These are phyloP conservation scores for Venustampulla echinocandica DNA, from an alignment of 495 filamentous ascomycete genomes.

Conservation along the genomic window DNA sequence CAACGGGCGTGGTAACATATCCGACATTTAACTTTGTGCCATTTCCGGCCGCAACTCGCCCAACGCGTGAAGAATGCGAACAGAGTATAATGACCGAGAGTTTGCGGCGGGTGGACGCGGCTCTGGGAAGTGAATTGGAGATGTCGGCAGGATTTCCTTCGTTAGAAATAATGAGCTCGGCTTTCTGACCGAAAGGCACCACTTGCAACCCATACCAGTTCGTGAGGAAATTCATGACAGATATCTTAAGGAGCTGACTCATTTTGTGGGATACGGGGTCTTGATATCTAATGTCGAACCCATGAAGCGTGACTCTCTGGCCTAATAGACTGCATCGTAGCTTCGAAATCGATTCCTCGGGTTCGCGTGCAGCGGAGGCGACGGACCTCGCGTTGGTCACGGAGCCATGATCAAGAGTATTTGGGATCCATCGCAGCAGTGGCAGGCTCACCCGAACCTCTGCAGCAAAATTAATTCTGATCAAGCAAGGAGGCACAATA, in stretches of 20 bases:
- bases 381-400: conserved; percentile 6
- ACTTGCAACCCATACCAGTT: conserved; percentile 21
- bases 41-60: neutral
- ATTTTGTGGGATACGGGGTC: conserved; percentile 12
- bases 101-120: neutral
- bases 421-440: conserved; percentile 17
- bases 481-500: neutral
- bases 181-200: conserved; percentile 10
- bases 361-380: conserved; percentile 6
- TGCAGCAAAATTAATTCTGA: conserved; percentile 2
- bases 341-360: conserved; percentile 13
- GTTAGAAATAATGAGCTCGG: conserved; percentile 16
- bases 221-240: conserved; percentile 15
- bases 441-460: conserved; percentile 19
- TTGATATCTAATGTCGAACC: conserved; percentile 14
- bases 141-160: conserved; percentile 9
- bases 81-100: conserved; percentile 19
- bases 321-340: conserved; percentile 11
- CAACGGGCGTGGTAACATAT: conserved; percentile 21
- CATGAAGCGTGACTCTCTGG: conserved; percentile 15
- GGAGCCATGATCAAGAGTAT: conserved; percentile 7
- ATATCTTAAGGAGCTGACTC: conserved; percentile 12
- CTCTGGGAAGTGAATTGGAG: neutral
- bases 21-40: conserved; percentile 9
- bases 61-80: conserved; percentile 16